Conservation (phyloP, 169 alveolate species). For the Plasmodium relictum region DNA sequence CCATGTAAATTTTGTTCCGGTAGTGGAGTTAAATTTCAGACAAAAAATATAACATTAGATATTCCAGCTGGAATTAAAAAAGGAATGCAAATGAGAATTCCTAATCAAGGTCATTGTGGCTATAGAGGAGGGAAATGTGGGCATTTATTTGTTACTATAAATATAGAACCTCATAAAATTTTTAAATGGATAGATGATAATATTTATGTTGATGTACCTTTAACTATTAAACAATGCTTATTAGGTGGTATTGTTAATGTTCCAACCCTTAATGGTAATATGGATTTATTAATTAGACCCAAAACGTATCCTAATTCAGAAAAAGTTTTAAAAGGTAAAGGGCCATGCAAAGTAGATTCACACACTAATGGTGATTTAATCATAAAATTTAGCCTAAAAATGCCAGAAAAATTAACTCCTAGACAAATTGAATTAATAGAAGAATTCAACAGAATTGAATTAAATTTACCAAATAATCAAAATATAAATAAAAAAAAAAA, state of each 20-base stretch:
- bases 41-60: conserved; percentile 85
- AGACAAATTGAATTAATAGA: conserved; percentile 84
- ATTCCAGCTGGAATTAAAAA: conserved; percentile 88
- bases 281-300: conserved; percentile 85
- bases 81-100: conserved; percentile 91
- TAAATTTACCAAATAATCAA: conserved; percentile 24
- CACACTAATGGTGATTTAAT: conserved; percentile 88
- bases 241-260: conserved; percentile 89
- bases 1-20: conserved; percentile 91
- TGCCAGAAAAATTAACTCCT: conserved; percentile 81
- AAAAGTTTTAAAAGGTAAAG: conserved; percentile 86
- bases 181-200: conserved; percentile 92
- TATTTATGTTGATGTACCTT: conserved; percentile 90
- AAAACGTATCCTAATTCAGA: conserved; percentile 87
- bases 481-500: conserved; percentile 2
- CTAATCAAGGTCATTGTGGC: conserved; percentile 91
- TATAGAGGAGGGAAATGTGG: conserved; percentile 91
- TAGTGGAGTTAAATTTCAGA: conserved; percentile 87
- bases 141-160: conserved; percentile 89
- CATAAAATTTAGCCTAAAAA: conserved; percentile 86
- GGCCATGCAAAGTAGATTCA: conserved; percentile 89
- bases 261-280: conserved; percentile 88
- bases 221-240: conserved; percentile 88
- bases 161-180: conserved; percentile 88
- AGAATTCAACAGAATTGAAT: conserved; percentile 80